phyloP scores from a whole-genome alignment of 352 stramenopile species.

The Phytopythium ostracodes region DNA sequence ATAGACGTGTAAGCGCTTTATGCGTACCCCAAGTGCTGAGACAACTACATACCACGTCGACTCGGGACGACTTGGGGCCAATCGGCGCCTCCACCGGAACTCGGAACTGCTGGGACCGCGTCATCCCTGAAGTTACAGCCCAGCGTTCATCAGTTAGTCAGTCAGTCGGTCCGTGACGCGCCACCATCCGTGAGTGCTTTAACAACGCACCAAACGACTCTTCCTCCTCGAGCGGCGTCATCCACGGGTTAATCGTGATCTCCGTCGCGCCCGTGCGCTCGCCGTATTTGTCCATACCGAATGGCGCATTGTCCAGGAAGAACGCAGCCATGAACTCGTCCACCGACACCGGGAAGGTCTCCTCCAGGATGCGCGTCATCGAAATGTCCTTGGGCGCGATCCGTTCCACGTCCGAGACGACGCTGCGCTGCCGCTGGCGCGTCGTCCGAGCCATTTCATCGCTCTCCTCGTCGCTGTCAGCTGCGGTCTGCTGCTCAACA shows the following conservation, averaged over 20 bases:
- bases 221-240: constrained; percentile 37
- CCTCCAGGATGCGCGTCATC: constrained; percentile 66
- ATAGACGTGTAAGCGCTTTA: background rate
- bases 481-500: background rate
- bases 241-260: constrained; percentile 72
- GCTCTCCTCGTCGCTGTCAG: background rate
- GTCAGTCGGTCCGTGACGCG: background rate
- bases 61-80: constrained; percentile 74
- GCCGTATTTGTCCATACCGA: constrained; percentile 67
- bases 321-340: constrained; percentile 73
- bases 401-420: constrained; percentile 60
- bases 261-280: constrained; percentile 60
- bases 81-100: constrained; percentile 77
- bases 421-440: constrained; percentile 23
- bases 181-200: background rate
- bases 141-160: background rate
- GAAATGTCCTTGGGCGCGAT: constrained; percentile 66
- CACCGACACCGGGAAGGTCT: constrained; percentile 53
- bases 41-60: constrained; percentile 53
- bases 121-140: constrained; percentile 30
- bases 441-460: constrained; percentile 1
- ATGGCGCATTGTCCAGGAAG: constrained; percentile 58
- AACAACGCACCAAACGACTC: constrained; percentile 27
- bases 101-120: constrained; percentile 67
- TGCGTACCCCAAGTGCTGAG: too few relatives aligned